phyloP scores from a whole-genome alignment of 2,329 filamentous ascomycete genomes.

The Calonectria pseudoreteaudii region DNA sequence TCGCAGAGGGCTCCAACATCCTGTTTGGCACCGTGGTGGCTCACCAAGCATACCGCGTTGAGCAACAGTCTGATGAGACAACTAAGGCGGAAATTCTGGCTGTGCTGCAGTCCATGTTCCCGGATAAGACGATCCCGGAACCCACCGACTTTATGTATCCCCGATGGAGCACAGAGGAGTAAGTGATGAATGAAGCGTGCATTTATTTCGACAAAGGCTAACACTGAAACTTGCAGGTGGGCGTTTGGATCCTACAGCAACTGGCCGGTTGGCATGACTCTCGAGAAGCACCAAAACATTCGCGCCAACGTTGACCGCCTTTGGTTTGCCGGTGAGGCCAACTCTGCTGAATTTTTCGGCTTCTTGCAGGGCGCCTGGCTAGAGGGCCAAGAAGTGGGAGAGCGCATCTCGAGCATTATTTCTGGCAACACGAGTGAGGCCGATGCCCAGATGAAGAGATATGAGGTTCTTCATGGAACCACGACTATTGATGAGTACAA shows the following conservation, averaged over 20 bases:
- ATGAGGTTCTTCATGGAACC: constrained; percentile 48
- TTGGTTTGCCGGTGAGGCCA: constrained; percentile 75
- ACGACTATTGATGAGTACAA: constrained; percentile 31
- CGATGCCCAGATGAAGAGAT: constrained; percentile 39
- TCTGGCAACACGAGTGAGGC: constrained; percentile 30
- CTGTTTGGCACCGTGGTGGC: constrained; percentile 74
- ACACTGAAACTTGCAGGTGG: constrained; percentile 47
- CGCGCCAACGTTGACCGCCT: constrained; percentile 71
- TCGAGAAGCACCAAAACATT: constrained; percentile 76
- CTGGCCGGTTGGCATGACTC: constrained; percentile 72
- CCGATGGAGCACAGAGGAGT: constrained; percentile 40
- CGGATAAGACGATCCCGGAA: constrained; percentile 65
- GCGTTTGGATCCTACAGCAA: constrained; percentile 74
- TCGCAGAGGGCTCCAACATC: constrained; percentile 71
- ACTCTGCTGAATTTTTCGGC: constrained; percentile 72
- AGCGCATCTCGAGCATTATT: constrained; percentile 52
- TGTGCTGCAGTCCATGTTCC: constrained; percentile 72
- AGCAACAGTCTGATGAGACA: constrained; percentile 68
- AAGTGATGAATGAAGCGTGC: constrained; percentile 6
- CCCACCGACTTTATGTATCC: constrained; percentile 72
- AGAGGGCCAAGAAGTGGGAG: constrained; percentile 64
- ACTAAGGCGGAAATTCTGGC: constrained; percentile 68
- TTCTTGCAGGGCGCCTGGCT: constrained; percentile 73
- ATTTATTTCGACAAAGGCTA: not conserved
- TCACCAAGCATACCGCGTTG: constrained; percentile 66